Percentiles rank a stretch among this genome's conserved stretches.
phyloP scores from a whole-genome alignment of 768 basidiomycete genomes.

The Leccinum subgranulosum region DNA sequence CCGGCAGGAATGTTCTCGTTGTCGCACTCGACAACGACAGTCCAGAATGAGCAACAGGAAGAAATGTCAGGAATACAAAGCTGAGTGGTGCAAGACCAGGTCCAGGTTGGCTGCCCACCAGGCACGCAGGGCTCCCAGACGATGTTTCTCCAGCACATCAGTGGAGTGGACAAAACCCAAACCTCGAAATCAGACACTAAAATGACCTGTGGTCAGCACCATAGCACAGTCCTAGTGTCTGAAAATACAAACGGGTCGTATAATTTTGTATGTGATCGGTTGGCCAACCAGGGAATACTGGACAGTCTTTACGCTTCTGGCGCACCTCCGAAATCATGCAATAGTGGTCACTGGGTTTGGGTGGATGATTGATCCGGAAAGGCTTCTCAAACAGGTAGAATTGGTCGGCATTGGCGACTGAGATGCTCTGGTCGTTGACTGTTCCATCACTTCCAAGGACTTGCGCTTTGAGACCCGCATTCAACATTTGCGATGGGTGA shows the following conservation, averaged over 20 bases:
- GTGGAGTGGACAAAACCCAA: background rate
- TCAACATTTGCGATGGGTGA: background rate
- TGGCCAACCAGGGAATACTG: slow-evolving; percentile 4
- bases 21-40: slow-evolving; percentile 10
- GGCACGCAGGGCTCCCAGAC: background rate
- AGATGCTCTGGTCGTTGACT: slow-evolving; percentile 3
- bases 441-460: background rate
- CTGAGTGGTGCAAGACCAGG: slow-evolving; percentile 4
- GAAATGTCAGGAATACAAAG: slow-evolving; percentile 1
- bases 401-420: background rate
- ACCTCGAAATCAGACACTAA: background rate
- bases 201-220: background rate
- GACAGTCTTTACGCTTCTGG: slow-evolving; percentile 8
- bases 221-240: too few species aligned
- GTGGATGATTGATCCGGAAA: background rate
- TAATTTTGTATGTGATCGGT: background rate
- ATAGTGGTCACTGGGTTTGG: background rate
- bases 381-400: slow-evolving; percentile 8
- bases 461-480: background rate
- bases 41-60: slow-evolving; percentile 3
- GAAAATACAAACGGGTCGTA: slow-evolving; percentile 1
- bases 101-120: background rate
- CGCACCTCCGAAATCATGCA: slow-evolving; percentile 6
- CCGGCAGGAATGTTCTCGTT: slow-evolving; percentile 2
- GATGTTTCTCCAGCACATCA: slow-evolving; percentile 2